Conservation (phyloP, 306 rosid genomes). For the Gillenia trifoliata region DNA sequence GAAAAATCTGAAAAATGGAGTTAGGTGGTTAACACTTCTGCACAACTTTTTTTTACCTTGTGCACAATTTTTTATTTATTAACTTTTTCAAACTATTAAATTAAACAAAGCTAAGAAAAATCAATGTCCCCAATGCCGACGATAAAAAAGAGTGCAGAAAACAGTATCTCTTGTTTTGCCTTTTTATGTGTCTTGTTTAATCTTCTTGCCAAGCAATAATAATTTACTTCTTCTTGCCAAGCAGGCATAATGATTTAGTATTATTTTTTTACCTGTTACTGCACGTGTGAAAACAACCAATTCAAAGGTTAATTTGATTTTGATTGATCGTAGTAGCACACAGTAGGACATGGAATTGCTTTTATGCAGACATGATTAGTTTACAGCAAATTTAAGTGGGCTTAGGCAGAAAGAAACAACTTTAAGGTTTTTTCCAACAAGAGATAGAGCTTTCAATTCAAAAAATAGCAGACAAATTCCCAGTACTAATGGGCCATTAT, state of each 20-base stretch:
- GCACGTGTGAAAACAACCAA: constrained; percentile 4
- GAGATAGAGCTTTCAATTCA: constrained; percentile 15
- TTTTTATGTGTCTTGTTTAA: too few relatives aligned
- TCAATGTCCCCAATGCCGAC: too few relatives aligned
- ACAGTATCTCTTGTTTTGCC: too few relatives aligned
- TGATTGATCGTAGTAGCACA: constrained; percentile 1
- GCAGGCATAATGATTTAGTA: background rate
- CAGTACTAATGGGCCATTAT: constrained; percentile 18
- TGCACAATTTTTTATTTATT: too few relatives aligned
- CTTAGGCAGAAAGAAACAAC: constrained; percentile 15
- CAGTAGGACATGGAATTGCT: constrained; percentile 30
- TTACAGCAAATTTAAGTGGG: constrained; percentile 10
- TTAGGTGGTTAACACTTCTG: too few relatives aligned
- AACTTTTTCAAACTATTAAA: too few relatives aligned
- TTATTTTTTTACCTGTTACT: background rate
- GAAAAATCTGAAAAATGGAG: background rate
- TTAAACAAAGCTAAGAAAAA: too few relatives aligned
- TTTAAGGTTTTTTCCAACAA: constrained; percentile 22
- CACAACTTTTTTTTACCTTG: too few relatives aligned
- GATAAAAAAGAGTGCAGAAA: too few relatives aligned
- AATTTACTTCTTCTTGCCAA: background rate
- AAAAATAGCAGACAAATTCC: constrained; percentile 33
- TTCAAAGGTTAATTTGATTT: background rate
- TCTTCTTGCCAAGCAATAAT: background rate
- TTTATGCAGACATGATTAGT: constrained; percentile 28